Conservation (phyloP, 441 rosid species). For the Dalechampia spathulata region DNA sequence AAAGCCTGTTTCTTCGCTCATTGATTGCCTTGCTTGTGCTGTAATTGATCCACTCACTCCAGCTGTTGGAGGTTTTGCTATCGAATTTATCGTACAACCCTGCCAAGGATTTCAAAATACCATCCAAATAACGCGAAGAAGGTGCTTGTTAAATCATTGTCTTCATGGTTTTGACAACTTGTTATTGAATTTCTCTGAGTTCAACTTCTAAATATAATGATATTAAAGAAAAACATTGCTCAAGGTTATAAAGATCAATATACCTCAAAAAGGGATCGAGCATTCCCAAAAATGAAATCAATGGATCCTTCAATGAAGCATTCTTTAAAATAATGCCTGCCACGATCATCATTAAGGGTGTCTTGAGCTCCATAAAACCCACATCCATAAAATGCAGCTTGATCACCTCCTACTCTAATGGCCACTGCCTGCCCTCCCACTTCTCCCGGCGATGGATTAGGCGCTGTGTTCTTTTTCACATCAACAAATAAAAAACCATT, state of each 20-base stretch:
- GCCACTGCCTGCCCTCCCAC: slow-evolving; percentile 78
- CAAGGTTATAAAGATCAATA: too few species aligned
- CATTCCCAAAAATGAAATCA: slow-evolving; percentile 84
- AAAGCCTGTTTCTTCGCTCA: slow-evolving; percentile 51
- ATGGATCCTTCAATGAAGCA: slow-evolving; percentile 86
- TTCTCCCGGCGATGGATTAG: slow-evolving; percentile 58
- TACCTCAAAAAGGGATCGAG: slow-evolving; percentile 69
- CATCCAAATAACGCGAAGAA: too few species aligned
- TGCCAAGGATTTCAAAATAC: too few species aligned
- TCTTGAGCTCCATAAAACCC: slow-evolving; percentile 88
- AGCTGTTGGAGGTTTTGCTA: slow-evolving; percentile 36
- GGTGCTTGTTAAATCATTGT: too few species aligned
- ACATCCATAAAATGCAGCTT: slow-evolving; percentile 67
- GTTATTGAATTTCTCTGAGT: too few species aligned
- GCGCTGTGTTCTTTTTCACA: slow-evolving; percentile 54
- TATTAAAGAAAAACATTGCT: too few species aligned
- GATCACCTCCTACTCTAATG: slow-evolving; percentile 58
- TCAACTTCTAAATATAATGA: too few species aligned
- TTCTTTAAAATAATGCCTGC: slow-evolving; percentile 61
- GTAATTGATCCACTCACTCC: slow-evolving; percentile 66
- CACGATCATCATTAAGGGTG: slow-evolving; percentile 67
- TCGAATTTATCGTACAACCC: slow-evolving; percentile 56
- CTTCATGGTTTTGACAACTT: too few species aligned
- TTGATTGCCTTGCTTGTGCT: slow-evolving; percentile 66
- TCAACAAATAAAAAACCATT: neutral